Conservation (phyloP, 441 rosid species). For the Aquilaria agallochum region DNA sequence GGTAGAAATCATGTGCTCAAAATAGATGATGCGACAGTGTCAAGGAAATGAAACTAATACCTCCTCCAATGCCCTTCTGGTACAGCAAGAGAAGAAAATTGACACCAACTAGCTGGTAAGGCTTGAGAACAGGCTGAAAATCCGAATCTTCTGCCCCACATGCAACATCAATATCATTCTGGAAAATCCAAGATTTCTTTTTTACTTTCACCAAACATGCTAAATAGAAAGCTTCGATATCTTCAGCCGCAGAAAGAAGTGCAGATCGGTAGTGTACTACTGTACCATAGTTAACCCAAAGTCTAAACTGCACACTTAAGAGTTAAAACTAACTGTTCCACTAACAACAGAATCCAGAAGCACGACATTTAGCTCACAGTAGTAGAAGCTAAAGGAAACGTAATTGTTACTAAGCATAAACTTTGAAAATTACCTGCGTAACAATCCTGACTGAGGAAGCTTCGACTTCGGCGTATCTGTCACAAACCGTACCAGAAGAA, state of each 20-base stretch:
- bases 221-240: conserved; percentile 3
- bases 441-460: conserved; percentile 81
- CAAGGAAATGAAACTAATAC: conserved; percentile 29
- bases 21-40: neutral
- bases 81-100: conserved; percentile 91
- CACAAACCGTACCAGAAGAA: conserved; percentile 55
- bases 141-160: conserved; percentile 67
- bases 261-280: no score
- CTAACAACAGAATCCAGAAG: neutral
- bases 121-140: conserved; percentile 90
- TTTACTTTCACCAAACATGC: neutral
- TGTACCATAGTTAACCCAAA: no score
- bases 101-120: conserved; percentile 93
- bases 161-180: conserved; percentile 82
- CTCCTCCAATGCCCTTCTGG: conserved; percentile 86
- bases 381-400: no score
- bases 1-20: neutral
- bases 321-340: no score
- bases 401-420: no score
- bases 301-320: no score
- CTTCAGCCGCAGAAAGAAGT: neutral
- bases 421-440: conserved; percentile 46
- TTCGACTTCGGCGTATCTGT: conserved; percentile 82
- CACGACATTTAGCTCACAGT: neutral
- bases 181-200: conserved; percentile 9